phyloP scores from a whole-genome alignment of 140 eudicot genomes.

The Erigeron philadelphicus region DNA sequence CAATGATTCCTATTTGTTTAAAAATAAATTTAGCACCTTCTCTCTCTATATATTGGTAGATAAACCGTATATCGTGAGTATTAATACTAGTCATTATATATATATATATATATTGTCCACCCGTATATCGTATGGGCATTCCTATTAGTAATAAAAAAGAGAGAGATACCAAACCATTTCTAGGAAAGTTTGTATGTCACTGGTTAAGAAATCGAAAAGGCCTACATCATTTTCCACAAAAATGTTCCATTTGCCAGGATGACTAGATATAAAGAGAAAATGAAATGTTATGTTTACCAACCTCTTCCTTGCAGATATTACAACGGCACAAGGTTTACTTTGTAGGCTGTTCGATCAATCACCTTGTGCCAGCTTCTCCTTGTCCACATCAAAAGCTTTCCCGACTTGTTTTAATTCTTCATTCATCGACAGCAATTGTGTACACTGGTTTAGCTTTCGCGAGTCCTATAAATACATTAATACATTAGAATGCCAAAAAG shows the following conservation, averaged over 20 bases:
- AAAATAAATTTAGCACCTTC: too few relatives aligned
- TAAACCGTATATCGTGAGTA: too few relatives aligned
- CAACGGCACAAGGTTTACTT: not conserved
- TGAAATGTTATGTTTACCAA: not conserved
- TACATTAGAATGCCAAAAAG: not conserved
- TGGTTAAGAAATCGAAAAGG: too few relatives aligned
- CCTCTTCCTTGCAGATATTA: not conserved
- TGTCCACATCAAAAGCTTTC: conserved; percentile 76
- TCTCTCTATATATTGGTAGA: too few relatives aligned
- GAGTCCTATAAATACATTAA: conserved; percentile 45
- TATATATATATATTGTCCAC: too few relatives aligned
- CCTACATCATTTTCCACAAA: too few relatives aligned
- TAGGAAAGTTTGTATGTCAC: too few relatives aligned
- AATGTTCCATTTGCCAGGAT: not conserved
- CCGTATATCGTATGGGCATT: too few relatives aligned
- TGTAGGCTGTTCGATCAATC: conserved; percentile 33
- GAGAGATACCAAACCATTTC: too few relatives aligned
- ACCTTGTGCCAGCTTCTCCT: conserved; percentile 51
- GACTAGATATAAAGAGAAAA: not conserved
- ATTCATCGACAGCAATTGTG: conserved; percentile 75
- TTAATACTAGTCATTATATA: too few relatives aligned
- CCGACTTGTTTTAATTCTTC: conserved; percentile 95
- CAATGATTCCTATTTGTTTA: too few relatives aligned
- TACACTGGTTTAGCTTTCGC: conserved; percentile 73
- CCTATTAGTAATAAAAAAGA: too few relatives aligned